Conservation (phyloP, 305 asterid genomes). For the Fraxinus sp. region DNA sequence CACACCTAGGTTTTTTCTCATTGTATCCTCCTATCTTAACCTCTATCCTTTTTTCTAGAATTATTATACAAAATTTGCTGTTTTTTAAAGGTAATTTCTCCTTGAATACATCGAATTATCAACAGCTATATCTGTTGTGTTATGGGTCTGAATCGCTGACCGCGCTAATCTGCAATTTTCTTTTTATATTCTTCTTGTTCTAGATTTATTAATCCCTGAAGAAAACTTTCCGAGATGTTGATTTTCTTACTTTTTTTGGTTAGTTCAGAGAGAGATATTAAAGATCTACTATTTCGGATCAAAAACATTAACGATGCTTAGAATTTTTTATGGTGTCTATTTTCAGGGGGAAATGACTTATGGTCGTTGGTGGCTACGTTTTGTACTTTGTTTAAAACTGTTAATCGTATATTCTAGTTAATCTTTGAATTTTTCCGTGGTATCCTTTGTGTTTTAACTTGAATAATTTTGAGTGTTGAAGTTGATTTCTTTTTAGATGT, state of each 20-base stretch:
- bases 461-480: conserved; percentile 6
- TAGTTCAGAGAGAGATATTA: not conserved
- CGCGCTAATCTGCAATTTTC: conserved; percentile 23
- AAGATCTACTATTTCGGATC: not conserved
- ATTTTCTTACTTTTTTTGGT: not conserved
- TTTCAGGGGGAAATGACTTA: not conserved
- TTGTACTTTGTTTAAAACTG: not conserved
- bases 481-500: conserved; percentile 2
- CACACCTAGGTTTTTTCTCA: conserved; percentile 15
- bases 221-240: not conserved
- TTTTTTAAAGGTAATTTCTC: conserved; percentile 28
- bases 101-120: conserved; percentile 16
- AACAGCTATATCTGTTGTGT: not conserved
- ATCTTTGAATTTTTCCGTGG: not conserved
- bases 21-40: not conserved
- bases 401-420: not conserved
- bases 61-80: not conserved
- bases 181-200: not conserved
- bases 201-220: conserved; percentile 9
- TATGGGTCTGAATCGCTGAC: conserved; percentile 16
- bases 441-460: not conserved
- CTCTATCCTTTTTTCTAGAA: not conserved
- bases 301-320: not conserved
- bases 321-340: not conserved
- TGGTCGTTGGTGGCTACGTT: conserved; percentile 1